Conservation (phyloP, 768 basidiomycete species). For the Boletales sp. region DNA sequence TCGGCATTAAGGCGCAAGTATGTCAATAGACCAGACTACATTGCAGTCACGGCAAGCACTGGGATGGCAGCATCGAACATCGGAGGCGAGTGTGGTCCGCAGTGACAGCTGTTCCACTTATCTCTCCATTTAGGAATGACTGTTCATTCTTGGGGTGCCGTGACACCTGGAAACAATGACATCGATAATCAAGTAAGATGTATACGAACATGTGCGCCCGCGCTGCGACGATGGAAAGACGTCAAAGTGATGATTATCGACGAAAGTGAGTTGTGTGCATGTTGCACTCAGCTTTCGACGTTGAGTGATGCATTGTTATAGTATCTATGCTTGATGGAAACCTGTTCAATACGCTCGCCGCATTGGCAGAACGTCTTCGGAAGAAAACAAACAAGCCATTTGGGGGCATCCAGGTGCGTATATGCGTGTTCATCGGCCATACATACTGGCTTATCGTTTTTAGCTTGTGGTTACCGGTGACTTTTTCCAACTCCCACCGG, state of each 20-base stretch:
- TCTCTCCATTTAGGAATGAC: conserved; percentile 43
- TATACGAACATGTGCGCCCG: conserved; percentile 51
- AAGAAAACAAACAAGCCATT: conserved; percentile 51
- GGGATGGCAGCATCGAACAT: conserved; percentile 51
- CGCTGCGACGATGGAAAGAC: conserved; percentile 52
- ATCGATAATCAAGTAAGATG: conserved; percentile 47
- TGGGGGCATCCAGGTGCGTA: conserved; percentile 59
- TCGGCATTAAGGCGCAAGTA: conserved; percentile 40
- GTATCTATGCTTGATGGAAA: conserved; percentile 71
- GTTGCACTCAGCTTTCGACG: neutral
- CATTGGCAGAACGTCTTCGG: conserved; percentile 48
- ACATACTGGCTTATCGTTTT: neutral
- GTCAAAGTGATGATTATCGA: conserved; percentile 62
- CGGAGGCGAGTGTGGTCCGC: conserved; percentile 26
- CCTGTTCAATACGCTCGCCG: conserved; percentile 56
- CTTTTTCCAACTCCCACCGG: conserved; percentile 58
- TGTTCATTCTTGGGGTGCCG: conserved; percentile 59
- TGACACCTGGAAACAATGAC: conserved; percentile 43
- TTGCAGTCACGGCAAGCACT: conserved; percentile 46
- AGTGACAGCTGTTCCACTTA: neutral
- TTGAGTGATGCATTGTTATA: conserved; percentile 15
- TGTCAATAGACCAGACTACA: conserved; percentile 26
- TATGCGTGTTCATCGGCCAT: neutral
- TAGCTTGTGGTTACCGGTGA: conserved; percentile 55
- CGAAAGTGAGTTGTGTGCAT: conserved; percentile 42